These are phyloP conservation scores for Sequoia sempervirens DNA, from an alignment of 75 land plant genomes.

Conservation along the genomic window DNA sequence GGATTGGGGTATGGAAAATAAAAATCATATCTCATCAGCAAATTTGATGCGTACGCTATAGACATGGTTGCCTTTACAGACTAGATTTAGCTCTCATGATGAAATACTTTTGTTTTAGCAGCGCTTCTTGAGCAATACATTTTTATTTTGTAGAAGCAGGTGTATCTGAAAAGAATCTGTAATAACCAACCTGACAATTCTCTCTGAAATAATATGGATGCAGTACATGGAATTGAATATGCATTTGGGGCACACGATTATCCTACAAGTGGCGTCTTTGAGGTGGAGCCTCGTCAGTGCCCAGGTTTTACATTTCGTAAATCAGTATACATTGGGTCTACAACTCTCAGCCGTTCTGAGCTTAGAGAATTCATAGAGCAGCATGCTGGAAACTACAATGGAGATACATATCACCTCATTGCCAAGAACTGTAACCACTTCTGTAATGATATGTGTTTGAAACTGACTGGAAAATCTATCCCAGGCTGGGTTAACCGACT, in stretches of 20 bases:
- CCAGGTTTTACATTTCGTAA: slow-evolving; percentile 86
- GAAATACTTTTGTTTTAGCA: neutral
- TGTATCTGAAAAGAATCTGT: neutral
- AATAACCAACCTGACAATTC: neutral
- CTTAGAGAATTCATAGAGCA: slow-evolving; percentile 80
- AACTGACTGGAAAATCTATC: slow-evolving; percentile 58
- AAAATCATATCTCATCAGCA: neutral
- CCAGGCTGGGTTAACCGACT: slow-evolving; percentile 96
- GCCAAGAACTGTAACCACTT: slow-evolving; percentile 94
- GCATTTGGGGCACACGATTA: slow-evolving; percentile 93
- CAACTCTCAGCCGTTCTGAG: slow-evolving; percentile 55
- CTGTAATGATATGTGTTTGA: slow-evolving; percentile 72
- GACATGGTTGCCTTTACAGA: neutral
- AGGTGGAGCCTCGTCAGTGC: slow-evolving; percentile 86
- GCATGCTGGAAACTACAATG: slow-evolving; percentile 63
- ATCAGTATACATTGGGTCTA: slow-evolving; percentile 69
- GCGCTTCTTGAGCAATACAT: neutral
- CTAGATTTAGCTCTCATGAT: neutral
- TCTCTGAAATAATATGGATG: neutral
- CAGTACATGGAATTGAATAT: slow-evolving; percentile 80
- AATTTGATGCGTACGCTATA: neutral
- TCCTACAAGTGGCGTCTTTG: slow-evolving; percentile 87
- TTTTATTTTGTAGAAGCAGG: neutral
- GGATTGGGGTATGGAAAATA: neutral
- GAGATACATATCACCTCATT: slow-evolving; percentile 88